phyloP scores from a whole-genome alignment of 129 eudicot genomes.

The Gnaphalium uliginosum region DNA sequence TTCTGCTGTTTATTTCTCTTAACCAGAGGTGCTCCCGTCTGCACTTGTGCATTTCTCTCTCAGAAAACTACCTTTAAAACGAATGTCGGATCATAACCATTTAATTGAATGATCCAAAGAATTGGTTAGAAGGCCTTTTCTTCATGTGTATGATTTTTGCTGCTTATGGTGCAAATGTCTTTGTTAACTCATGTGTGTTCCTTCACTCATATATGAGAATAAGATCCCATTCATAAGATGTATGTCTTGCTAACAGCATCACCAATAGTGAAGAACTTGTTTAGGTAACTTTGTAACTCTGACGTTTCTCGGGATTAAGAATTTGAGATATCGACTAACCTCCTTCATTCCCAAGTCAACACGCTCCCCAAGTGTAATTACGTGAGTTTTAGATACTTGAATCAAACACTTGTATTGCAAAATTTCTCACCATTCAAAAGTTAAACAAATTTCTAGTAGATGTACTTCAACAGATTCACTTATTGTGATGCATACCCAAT shows the following conservation, averaged over 20 bases:
- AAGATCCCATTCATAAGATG: slow-evolving; percentile 23
- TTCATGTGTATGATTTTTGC: slow-evolving; percentile 17
- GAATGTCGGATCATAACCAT: slow-evolving; percentile 67
- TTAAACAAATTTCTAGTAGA: too few relatives aligned
- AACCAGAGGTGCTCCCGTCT: slow-evolving; percentile 81
- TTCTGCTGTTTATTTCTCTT: not conserved
- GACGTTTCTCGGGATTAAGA: not conserved
- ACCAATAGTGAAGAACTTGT: slow-evolving; percentile 24
- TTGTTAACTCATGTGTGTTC: slow-evolving; percentile 19
- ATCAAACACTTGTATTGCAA: too few relatives aligned
- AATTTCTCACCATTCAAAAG: too few relatives aligned
- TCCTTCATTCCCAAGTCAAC: too few relatives aligned
- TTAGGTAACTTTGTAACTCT: slow-evolving; percentile 26
- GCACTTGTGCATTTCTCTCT: slow-evolving; percentile 80
- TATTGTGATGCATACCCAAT: too few relatives aligned
- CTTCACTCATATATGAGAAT: slow-evolving; percentile 26
- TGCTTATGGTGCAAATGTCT: slow-evolving; percentile 20
- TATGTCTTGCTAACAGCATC: slow-evolving; percentile 36
- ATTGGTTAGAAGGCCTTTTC: slow-evolving; percentile 11
- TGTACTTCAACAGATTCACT: too few relatives aligned
- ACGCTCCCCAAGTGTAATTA: too few relatives aligned
- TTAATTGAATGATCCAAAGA: slow-evolving; percentile 42
- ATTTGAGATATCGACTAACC: not conserved
- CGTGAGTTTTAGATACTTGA: too few relatives aligned
- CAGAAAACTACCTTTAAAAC: slow-evolving; percentile 75